Evolutionary conservation across 148 eudicot genomes (phyloP).

Genomic region (Cornus suecica): DNA sequence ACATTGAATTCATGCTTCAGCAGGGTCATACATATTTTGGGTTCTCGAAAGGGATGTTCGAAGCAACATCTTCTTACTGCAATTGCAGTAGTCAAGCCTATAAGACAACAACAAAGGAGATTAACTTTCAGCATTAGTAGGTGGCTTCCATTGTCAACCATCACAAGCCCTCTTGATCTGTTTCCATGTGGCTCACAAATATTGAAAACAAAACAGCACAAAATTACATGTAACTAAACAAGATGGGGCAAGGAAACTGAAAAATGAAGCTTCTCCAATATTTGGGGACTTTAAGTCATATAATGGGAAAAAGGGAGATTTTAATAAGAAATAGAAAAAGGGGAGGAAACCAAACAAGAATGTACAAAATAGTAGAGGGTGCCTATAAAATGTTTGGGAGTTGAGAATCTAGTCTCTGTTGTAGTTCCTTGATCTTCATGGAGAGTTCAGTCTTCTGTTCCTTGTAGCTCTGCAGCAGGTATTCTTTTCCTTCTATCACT

Average conservation of each 20-base stretch:
- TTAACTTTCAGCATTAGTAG: too few relatives aligned
- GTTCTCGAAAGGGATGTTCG: too few relatives aligned
- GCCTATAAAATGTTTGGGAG: constrained; percentile 80
- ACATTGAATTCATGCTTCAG: too few relatives aligned
- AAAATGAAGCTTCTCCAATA: constrained; percentile 6
- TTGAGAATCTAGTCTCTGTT: constrained; percentile 83
- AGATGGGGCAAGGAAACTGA: neutral
- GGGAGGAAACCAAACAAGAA: constrained; percentile 7
- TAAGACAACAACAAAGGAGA: too few relatives aligned
- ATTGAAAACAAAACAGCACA: too few relatives aligned
- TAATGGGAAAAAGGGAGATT: neutral
- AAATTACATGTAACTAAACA: neutral
- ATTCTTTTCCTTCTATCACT: constrained; percentile 81
- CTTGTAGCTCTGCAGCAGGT: constrained; percentile 72
- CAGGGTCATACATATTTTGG: too few relatives aligned
- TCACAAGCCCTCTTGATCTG: too few relatives aligned
- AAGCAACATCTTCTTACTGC: too few relatives aligned
- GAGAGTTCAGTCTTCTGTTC: constrained; percentile 84
- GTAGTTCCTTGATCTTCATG: constrained; percentile 77
- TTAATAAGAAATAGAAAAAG: neutral
- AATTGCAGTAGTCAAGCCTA: too few relatives aligned
- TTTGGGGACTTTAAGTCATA: constrained; percentile 7
- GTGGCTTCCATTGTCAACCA: too few relatives aligned
- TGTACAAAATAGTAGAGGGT: constrained; percentile 11
- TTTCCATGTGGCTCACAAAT: too few relatives aligned